Base-by-base conservation (phyloP, 352 stramenopile genomes). In the Phytophthora brassicae region DNA sequence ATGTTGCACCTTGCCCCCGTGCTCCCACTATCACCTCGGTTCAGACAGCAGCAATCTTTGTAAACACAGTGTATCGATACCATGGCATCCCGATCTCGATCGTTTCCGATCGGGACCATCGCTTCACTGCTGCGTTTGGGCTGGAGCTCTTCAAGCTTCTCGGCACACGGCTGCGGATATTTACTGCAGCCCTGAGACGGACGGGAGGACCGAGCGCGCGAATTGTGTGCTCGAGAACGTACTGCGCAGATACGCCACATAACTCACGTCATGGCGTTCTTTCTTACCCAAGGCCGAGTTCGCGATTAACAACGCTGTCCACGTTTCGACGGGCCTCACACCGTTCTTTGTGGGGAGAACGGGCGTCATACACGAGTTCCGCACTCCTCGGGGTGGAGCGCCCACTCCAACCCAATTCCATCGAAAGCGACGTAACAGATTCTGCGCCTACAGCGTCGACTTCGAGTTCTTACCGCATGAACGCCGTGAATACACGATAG, bases 131-230 rank as follows among this genome's bases (percentile, higher is more conserved):
- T 14, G 41, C 29, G 11, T 64, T 74, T 55, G 64, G 61, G 50
- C 1, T 3, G 11, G 1, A 19, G 23, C 24, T 66, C 0, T 72
- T 70, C 29, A 14, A 46, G 11, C 19, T 55, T 0, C 33, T 76
- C 1, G 57, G 60, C 1, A 63, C 64, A 0, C 19, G 39, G 0
- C n/a, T 64, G 39, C 3, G 24, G 13, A 74, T 74, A 60, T 74
- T 49, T 0, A 72, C 44, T 5, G 50, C 59, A 2, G 20, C 45
- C 60, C 52, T 1, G 36, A 77, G 41, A 70, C 64, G 2, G 50
- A 74, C 20, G 69, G 55, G 1, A 59, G 72, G n/a, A 77, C 64
- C 0, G 60, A 74, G n/a, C 54, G 59, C 33, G 69, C 55, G 11
- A 77, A 71, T 17, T 54, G 68, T 22, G 54, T 62, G 0, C 23